Conservation (phyloP, 192 early-diverging fungal genomes). For the Umbelopsis ramanniana region DNA sequence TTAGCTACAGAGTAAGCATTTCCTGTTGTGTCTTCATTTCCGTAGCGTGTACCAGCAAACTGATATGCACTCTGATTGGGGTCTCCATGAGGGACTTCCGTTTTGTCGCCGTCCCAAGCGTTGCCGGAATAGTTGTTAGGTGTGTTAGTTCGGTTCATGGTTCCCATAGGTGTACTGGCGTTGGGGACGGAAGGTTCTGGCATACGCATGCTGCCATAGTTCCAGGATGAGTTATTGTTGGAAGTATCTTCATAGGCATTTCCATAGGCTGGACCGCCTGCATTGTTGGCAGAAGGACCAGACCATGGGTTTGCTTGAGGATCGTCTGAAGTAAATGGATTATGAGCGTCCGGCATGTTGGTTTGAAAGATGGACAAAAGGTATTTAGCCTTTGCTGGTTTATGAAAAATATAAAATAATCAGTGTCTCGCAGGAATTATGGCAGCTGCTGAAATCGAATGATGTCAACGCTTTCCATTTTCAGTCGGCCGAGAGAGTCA, state of each 20-base stretch:
- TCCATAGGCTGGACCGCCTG: constrained; percentile 25
- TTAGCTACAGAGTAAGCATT: not conserved
- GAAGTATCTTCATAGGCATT: constrained; percentile 25
- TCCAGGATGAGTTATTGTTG: constrained; percentile 20
- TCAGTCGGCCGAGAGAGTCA: not conserved
- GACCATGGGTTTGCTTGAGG: constrained; percentile 24
- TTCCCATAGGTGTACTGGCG: not conserved
- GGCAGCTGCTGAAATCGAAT: not conserved
- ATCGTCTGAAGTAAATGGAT: constrained; percentile 25
- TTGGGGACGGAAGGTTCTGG: constrained; percentile 27
- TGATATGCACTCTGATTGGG: constrained; percentile 24
- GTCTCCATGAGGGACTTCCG: constrained; percentile 4
- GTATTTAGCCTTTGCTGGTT: not conserved
- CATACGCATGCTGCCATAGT: constrained; percentile 28
- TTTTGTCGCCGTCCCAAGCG: constrained; percentile 17
- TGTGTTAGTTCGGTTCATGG: constrained; percentile 26
- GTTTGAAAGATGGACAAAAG: constrained; percentile 1
- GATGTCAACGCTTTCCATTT: constrained; percentile 19
- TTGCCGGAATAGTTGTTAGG: constrained; percentile 5
- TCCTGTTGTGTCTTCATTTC: constrained; percentile 23
- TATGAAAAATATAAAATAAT: constrained; percentile 2
- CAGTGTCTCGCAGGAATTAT: not conserved
- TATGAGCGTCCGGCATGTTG: constrained; percentile 2
- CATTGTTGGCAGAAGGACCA: not conserved
- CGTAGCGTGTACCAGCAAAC: constrained; percentile 37